Conservation (phyloP, 345 rosid species). For the Zanthoxylum bungeanum region DNA sequence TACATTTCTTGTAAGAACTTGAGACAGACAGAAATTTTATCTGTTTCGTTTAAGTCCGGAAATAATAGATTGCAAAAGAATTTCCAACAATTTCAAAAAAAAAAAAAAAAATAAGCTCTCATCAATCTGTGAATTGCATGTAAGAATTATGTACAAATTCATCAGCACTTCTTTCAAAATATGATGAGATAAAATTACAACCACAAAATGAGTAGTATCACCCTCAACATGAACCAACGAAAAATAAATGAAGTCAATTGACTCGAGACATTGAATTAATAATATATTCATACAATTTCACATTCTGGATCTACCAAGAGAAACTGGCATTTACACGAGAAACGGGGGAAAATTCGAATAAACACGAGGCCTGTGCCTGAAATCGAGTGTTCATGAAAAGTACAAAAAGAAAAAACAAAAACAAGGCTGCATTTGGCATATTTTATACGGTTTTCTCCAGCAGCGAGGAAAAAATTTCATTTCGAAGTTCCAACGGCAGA, state of each 20-base stretch:
- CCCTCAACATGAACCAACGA: not conserved
- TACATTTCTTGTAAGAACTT: too few species aligned
- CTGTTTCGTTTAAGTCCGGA: too few species aligned
- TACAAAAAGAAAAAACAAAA: not conserved
- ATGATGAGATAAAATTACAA: not conserved
- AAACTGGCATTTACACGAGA: not conserved
- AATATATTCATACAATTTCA: not conserved
- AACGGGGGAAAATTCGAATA: not conserved
- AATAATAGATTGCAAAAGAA: too few species aligned
- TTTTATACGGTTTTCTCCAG: not conserved
- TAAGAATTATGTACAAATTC: not conserved
- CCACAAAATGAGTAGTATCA: not conserved
- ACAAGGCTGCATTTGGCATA: conserved; percentile 6
- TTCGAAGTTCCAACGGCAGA: conserved; percentile 2
- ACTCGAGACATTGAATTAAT: not conserved
- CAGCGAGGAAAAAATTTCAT: not conserved
- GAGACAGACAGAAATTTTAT: too few species aligned
- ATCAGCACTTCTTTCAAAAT: not conserved
- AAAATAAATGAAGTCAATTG: too few species aligned
- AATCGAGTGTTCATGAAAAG: not conserved
- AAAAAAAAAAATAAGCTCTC: too few species aligned
- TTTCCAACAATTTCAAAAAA: too few species aligned
- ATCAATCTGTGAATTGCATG: not conserved
- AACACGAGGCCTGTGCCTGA: not conserved
- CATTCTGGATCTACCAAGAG: not conserved